A percentile compares a stretch with the other conserved stretches of the same genome.
phyloP scores from a whole-genome alignment of 1,139 yeast species.

The Suhomyces kunorum region DNA sequence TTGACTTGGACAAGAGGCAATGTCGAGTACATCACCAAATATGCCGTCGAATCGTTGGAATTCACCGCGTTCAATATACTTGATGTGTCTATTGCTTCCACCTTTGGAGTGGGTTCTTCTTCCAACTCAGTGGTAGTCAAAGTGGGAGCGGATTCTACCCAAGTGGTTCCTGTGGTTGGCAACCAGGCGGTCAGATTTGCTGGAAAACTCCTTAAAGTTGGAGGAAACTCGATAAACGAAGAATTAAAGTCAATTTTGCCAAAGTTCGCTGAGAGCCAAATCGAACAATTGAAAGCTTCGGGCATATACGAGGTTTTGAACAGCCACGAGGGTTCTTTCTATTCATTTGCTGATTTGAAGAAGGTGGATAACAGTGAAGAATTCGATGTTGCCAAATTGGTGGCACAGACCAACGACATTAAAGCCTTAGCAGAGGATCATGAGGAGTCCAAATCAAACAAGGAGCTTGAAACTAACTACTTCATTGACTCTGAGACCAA shows the following conservation, averaged over 20 bases:
- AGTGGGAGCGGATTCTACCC: conserved; percentile 74
- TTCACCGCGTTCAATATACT: conserved; percentile 72
- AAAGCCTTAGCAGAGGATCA: conserved; percentile 29
- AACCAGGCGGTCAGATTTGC: conserved; percentile 63
- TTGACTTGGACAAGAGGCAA: conserved; percentile 68
- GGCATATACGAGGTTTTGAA: conserved; percentile 72
- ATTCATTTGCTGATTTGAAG: conserved; percentile 53
- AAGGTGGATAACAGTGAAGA: conserved; percentile 55
- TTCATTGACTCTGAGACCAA: conserved; percentile 60
- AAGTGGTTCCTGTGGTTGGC: conserved; percentile 75
- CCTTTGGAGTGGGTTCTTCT: conserved; percentile 71
- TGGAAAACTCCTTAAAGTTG: conserved; percentile 50
- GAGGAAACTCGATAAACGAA: conserved; percentile 65
- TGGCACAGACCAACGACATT: conserved; percentile 66
- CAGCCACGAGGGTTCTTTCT: conserved; percentile 60
- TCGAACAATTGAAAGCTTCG: conserved; percentile 75
- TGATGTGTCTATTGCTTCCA: conserved; percentile 68
- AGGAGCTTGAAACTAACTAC: conserved; percentile 63
- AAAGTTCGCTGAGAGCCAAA: conserved; percentile 54
- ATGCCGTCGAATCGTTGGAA: conserved; percentile 71
- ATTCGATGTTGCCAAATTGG: conserved; percentile 87
- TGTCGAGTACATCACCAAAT: conserved; percentile 70
- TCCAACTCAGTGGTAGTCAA: conserved; percentile 73
- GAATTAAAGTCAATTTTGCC: conserved; percentile 58
- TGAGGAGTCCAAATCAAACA: conserved; percentile 47